Conservation (phyloP, 2,329 filamentous ascomycete genomes). For the Penicillium sp. region DNA sequence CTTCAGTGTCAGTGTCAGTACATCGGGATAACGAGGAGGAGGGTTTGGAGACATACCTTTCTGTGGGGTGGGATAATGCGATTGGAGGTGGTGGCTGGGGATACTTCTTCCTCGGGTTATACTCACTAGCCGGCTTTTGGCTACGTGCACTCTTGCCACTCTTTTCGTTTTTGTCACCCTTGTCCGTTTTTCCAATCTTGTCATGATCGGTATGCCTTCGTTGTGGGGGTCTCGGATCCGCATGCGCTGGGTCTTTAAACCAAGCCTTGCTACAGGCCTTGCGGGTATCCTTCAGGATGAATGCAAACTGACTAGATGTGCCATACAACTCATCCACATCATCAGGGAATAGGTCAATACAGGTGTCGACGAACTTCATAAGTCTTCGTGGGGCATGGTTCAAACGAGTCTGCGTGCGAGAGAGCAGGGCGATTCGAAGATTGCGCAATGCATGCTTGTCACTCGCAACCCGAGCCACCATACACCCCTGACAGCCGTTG, state of each 20-base stretch:
- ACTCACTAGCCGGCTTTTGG: neutral
- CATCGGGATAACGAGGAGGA: neutral
- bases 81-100: slow-evolving; percentile 1
- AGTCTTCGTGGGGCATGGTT: slow-evolving; percentile 27
- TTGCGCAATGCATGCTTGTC: slow-evolving; percentile 30
- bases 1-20: neutral
- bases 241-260: slow-evolving; percentile 1
- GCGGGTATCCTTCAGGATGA: slow-evolving; percentile 21
- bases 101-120: slow-evolving; percentile 1
- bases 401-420: slow-evolving; percentile 31
- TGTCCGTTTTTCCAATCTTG: neutral
- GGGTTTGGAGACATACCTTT: neutral
- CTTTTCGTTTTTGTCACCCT: neutral
- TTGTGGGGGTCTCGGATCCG: neutral
- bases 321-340: slow-evolving; percentile 10
- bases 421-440: slow-evolving; percentile 32
- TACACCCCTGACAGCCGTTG: slow-evolving; percentile 41
- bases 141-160: neutral
- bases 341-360: slow-evolving; percentile 22
- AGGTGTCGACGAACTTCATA: slow-evolving; percentile 32
- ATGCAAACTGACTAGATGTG: slow-evolving; percentile 20
- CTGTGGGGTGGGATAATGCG: neutral
- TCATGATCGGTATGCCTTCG: neutral
- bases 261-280: slow-evolving; percentile 19
- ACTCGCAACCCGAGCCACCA: slow-evolving; percentile 33